Conservation (phyloP, 2,329 filamentous ascomycete species). For the Neopestalotiopsis sp. region DNA sequence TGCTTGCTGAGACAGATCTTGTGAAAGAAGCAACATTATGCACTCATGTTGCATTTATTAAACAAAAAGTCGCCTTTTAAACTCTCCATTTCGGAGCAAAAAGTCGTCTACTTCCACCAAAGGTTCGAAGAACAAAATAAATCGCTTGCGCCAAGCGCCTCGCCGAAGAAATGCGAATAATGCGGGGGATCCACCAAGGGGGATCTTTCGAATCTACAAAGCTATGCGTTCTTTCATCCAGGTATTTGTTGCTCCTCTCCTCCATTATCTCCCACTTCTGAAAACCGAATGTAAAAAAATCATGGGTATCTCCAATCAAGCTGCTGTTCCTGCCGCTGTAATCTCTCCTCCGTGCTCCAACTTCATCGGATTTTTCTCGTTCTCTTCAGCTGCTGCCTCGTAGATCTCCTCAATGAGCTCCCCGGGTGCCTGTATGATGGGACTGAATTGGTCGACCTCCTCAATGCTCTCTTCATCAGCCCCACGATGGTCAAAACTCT, state of each 20-base stretch:
- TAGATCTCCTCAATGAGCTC: constrained; percentile 41
- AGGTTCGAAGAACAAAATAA: neutral
- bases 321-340: neutral
- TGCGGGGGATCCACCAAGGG: neutral
- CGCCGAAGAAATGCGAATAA: constrained; percentile 9
- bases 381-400: constrained; percentile 29
- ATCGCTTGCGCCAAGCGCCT: constrained; percentile 15
- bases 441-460: constrained; percentile 42
- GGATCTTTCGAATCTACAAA: constrained; percentile 9
- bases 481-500: constrained; percentile 1
- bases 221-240: constrained; percentile 10
- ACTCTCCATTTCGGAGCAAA: neutral
- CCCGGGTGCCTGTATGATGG: constrained; percentile 34
- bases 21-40: neutral
- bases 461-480: constrained; percentile 35
- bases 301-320: constrained; percentile 14
- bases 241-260: neutral
- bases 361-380: neutral
- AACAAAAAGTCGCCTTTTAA: neutral
- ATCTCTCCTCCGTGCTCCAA: neutral
- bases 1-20: neutral
- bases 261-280: constrained; percentile 3
- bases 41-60: neutral
- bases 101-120: constrained; percentile 4
- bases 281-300: neutral